Percentiles rank a stretch among this genome's conserved stretches.
Conservation (phyloP, 192 early-diverging fungal genomes). For the Cetraspora pellucida region DNA sequence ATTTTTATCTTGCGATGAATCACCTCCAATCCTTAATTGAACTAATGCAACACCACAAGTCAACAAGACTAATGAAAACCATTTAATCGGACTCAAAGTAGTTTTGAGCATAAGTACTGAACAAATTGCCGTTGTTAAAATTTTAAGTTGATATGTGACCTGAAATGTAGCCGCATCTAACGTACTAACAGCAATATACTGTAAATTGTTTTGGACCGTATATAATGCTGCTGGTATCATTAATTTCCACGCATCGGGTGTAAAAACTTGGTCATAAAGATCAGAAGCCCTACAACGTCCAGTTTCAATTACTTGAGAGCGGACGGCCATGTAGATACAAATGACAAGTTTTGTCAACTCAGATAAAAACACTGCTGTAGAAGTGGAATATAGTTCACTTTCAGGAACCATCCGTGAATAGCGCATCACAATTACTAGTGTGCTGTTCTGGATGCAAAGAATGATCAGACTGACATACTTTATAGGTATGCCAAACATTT, state of each 20-base stretch:
- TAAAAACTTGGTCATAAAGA: slow-evolving; percentile 54
- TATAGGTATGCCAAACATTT: slow-evolving; percentile 62
- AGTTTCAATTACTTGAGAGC: slow-evolving; percentile 37
- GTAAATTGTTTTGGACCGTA: slow-evolving; percentile 95
- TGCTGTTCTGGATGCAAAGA: slow-evolving; percentile 88
- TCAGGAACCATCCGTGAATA: slow-evolving; percentile 68
- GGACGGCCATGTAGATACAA: slow-evolving; percentile 45
- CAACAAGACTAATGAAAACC: slow-evolving; percentile 79
- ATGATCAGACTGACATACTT: slow-evolving; percentile 85
- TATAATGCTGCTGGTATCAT: slow-evolving; percentile 90
- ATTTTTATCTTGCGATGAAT: neutral
- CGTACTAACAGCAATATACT: slow-evolving; percentile 84
- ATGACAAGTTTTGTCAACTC: slow-evolving; percentile 82
- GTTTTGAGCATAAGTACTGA: slow-evolving; percentile 81
- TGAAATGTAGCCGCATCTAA: slow-evolving; percentile 96
- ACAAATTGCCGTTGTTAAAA: slow-evolving; percentile 93
- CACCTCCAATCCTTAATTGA: slow-evolving; percentile 37
- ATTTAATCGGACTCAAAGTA: slow-evolving; percentile 70
- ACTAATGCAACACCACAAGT: slow-evolving; percentile 90
- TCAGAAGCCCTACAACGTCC: slow-evolving; percentile 36
- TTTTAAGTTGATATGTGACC: slow-evolving; percentile 98
- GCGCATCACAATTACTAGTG: slow-evolving; percentile 84
- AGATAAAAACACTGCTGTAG: slow-evolving; percentile 90
- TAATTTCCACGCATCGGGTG: slow-evolving; percentile 78
- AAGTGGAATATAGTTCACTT: slow-evolving; percentile 63